These are phyloP conservation scores for Thalia dealbata DNA, from an alignment of 176 grass and related monocot species.

Conservation along the genomic window DNA sequence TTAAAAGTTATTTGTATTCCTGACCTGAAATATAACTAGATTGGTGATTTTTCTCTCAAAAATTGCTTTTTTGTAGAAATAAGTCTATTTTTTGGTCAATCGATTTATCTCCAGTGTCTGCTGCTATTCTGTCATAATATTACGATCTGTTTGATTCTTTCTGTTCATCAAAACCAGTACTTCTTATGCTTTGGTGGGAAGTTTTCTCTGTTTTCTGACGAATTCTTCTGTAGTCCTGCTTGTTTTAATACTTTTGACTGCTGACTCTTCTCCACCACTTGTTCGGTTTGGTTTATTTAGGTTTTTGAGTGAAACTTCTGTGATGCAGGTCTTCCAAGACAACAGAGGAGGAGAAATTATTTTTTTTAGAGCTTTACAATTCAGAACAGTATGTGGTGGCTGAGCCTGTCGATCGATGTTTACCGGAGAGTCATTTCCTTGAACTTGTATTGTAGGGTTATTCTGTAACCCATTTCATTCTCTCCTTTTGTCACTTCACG, in stretches of 20 bases:
- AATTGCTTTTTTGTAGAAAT: too few species aligned
- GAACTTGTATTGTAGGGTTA: slow-evolving; percentile 83
- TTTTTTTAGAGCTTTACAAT: slow-evolving; percentile 9
- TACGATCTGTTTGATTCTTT: too few species aligned
- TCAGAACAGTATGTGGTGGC: slow-evolving; percentile 47
- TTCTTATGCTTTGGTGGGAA: too few species aligned
- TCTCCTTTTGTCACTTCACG: neutral
- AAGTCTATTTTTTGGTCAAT: too few species aligned
- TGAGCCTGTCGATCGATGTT: slow-evolving; percentile 54
- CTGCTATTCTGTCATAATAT: too few species aligned
- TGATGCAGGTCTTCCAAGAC: slow-evolving; percentile 15
- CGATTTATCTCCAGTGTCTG: too few species aligned
- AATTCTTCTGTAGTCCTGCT: neutral
- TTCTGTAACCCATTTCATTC: slow-evolving; percentile 39
- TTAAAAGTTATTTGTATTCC: neutral
- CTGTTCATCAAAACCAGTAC: too few species aligned
- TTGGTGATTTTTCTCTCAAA: too few species aligned
- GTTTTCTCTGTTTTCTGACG: neutral
- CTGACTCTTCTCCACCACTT: neutral
- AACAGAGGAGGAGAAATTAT: neutral
- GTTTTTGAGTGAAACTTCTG: slow-evolving; percentile 14
- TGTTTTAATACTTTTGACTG: neutral
- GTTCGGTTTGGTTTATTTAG: neutral
- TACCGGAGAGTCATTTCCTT: slow-evolving; percentile 52
- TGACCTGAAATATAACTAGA: neutral